A percentile compares a stretch with the other conserved stretches of the same genome.
Conservation (phyloP, 352 stramenopile genomes). For the Phytophthora tentaculata region DNA sequence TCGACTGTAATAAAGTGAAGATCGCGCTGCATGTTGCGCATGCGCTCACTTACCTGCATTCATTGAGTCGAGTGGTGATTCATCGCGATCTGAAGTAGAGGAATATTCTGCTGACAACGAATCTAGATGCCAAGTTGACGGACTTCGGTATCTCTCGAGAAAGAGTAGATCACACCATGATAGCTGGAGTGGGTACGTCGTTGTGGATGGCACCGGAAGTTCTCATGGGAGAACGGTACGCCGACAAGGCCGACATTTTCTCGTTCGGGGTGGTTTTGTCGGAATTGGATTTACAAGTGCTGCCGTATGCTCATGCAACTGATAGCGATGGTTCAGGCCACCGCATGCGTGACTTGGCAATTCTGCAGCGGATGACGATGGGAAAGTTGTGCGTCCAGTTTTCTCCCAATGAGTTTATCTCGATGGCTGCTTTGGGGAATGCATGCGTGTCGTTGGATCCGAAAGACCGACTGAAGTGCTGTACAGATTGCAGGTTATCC, state of each 20-base stretch:
- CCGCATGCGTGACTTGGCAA: not conserved
- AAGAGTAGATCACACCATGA: not conserved
- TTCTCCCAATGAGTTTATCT: not conserved
- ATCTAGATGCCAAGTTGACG: conserved; percentile 1
- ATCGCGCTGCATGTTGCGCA: not conserved
- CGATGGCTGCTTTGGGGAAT: not conserved
- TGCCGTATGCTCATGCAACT: not conserved
- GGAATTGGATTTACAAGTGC: not conserved
- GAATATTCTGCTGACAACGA: not conserved
- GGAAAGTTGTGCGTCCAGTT: not conserved
- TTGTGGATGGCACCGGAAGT: not conserved
- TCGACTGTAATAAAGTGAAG: not conserved
- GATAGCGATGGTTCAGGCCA: not conserved
- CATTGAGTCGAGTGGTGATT: not conserved
- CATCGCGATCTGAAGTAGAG: not conserved
- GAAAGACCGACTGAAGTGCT: not conserved
- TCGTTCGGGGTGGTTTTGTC: not conserved
- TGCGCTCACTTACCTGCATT: conserved; percentile 9
- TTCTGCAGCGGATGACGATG: not conserved
- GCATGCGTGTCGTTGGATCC: not conserved
- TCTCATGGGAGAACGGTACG: not conserved
- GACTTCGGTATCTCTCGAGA: not conserved
- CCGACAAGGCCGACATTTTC: not conserved
- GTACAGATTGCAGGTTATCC: not conserved
- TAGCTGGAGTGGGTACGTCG: not conserved